These are phyloP conservation scores for Pseudocercospora fijiensis DNA, from an alignment of 2,329 filamentous ascomycete genomes.

Conservation along the genomic window DNA sequence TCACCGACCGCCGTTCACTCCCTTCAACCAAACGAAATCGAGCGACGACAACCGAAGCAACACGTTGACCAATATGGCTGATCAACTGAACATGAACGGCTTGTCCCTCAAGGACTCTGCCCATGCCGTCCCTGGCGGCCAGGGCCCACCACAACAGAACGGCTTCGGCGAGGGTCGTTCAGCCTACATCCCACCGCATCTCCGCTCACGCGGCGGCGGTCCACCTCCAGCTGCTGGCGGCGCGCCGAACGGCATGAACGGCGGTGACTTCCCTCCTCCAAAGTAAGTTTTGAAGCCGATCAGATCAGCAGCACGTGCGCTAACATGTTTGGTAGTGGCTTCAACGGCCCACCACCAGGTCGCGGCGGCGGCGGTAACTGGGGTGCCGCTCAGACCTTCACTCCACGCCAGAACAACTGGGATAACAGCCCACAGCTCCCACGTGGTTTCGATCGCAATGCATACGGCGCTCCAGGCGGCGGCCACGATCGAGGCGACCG, in stretches of 20 bases:
- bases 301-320: constrained; percentile 16
- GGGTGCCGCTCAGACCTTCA: constrained; percentile 58
- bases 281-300: constrained; percentile 30
- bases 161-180: constrained; percentile 58
- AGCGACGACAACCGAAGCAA: constrained; percentile 12
- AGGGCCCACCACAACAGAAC: constrained; percentile 45
- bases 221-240: constrained; percentile 46
- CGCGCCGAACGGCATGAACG: constrained; percentile 54
- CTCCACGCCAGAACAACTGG: constrained; percentile 48
- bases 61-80: constrained; percentile 59
- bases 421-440: constrained; percentile 40
- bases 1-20: constrained; percentile 35
- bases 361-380: constrained; percentile 46
- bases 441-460: constrained; percentile 60
- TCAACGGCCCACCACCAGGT: constrained; percentile 39
- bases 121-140: constrained; percentile 50
- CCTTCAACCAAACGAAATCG: constrained; percentile 20
- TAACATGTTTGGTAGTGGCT: constrained; percentile 46
- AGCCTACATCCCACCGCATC: constrained; percentile 81
- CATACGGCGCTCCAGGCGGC: constrained; percentile 57
- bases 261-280: constrained; percentile 44
- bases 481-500: constrained; percentile 52
- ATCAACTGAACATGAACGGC: constrained; percentile 79
- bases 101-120: constrained; percentile 68
- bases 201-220: constrained; percentile 55